A percentile compares a stretch with the other conserved stretches of the same genome.
phyloP scores from a whole-genome alignment of 202 grass and related monocot genomes.

The Brachypodium distachyon region DNA sequence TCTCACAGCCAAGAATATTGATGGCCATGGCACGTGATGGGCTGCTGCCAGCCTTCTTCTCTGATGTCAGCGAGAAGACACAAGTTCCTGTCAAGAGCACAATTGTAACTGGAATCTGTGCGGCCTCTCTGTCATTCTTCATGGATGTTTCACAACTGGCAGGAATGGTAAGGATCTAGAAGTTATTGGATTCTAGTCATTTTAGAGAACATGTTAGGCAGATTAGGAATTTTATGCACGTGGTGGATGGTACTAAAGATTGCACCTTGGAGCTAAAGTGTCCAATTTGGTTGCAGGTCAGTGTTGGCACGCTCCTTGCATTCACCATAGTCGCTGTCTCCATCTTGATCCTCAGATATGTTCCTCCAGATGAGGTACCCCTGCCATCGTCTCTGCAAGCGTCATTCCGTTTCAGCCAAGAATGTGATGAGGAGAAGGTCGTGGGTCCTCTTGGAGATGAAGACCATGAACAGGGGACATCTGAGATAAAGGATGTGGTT shows the following conservation, averaged over 20 bases:
- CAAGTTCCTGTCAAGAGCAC: conserved; percentile 99
- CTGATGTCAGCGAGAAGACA: conserved; percentile 55
- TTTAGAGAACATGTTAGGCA: neutral
- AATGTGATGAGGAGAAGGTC: conserved; percentile 44
- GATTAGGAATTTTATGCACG: neutral
- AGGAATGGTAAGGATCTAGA: conserved; percentile 68
- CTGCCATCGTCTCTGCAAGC: conserved; percentile 67
- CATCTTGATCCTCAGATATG: conserved; percentile 97
- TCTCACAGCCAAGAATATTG: conserved; percentile 90
- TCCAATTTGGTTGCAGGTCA: conserved; percentile 61
- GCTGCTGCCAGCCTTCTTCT: conserved; percentile 86
- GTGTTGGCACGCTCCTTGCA: conserved; percentile 86
- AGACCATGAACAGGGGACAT: conserved; percentile 22
- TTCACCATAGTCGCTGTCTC: conserved; percentile 90
- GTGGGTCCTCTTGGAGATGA: conserved; percentile 15
- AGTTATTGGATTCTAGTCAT: neutral
- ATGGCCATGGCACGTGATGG: conserved; percentile 99
- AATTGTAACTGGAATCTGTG: conserved; percentile 71
- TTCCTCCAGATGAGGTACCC: conserved; percentile 86
- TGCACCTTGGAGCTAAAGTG: neutral
- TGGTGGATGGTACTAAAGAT: neutral
- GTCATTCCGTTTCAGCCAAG: conserved; percentile 60
- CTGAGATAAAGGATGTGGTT: conserved; percentile 35
- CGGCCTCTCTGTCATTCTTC: conserved; percentile 65
- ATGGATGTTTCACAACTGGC: conserved; percentile 96